Evolutionary conservation across 768 basidiomycete species (phyloP).

Genomic region (Naematelia aurantialba): DNA sequence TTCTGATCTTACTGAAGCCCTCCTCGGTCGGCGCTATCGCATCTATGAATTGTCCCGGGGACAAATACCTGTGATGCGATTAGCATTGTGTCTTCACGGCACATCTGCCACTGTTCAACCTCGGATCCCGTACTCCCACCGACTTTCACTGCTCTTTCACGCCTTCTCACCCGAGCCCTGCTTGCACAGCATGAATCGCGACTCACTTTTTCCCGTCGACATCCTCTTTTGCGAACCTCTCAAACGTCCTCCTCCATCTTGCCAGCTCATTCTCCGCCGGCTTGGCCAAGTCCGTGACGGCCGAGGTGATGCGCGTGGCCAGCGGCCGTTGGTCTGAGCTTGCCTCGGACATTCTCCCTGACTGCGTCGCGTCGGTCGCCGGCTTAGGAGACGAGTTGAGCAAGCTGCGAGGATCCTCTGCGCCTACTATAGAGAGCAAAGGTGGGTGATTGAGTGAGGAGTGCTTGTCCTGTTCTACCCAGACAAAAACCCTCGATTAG

Average conservation of each 20-base stretch:
- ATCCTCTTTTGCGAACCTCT: conserved; percentile 69
- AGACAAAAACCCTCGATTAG: too few species aligned
- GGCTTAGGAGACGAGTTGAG: too few species aligned
- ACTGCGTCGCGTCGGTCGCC: too few species aligned
- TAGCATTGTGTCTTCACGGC: background rate
- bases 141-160: background rate
- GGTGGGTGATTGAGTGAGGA: too few species aligned
- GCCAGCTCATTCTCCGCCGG: conserved; percentile 70
- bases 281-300: conserved; percentile 30
- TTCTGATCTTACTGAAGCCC: conserved; percentile 71
- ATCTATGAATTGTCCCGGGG: conserved; percentile 83
- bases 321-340: conserved; percentile 7
- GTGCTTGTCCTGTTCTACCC: too few species aligned
- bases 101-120: background rate
- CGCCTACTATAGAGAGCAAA: too few species aligned
- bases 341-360: background rate
- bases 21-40: conserved; percentile 87
- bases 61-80: conserved; percentile 63
- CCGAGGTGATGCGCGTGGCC: conserved; percentile 15
- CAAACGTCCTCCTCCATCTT: conserved; percentile 85
- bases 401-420: too few species aligned
- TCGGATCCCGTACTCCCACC: background rate
- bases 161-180: background rate
- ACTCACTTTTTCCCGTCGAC: conserved; percentile 73
- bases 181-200: background rate